phyloP scores from a whole-genome alignment of 352 stramenopile species.

The Phytophthora cryptogea region DNA sequence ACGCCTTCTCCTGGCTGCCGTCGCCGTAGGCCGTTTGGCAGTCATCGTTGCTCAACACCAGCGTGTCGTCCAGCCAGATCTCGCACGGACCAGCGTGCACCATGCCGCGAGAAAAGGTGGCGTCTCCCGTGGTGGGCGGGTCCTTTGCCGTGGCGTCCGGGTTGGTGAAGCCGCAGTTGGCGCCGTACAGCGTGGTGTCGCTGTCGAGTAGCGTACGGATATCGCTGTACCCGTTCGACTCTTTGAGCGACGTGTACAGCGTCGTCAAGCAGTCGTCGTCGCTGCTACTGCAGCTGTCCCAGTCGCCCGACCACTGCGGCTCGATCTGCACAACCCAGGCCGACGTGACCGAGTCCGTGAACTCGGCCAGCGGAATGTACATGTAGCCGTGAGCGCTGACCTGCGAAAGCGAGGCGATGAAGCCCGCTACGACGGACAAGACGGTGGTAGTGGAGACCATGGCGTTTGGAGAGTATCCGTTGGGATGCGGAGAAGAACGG shows the following conservation, averaged over 20 bases:
- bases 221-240: constrained; percentile 21
- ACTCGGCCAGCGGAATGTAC: constrained; percentile 39
- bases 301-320: constrained; percentile 29
- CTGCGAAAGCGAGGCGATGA: too few relatives aligned
- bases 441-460: constrained; percentile 28
- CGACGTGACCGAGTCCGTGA: constrained; percentile 28
- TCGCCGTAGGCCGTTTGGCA: constrained; percentile 32
- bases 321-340: constrained; percentile 38
- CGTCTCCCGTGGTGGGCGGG: constrained; percentile 17
- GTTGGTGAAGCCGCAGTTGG: constrained; percentile 33
- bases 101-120: constrained; percentile 32
- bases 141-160: constrained; percentile 29
- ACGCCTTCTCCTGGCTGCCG: constrained; percentile 20
- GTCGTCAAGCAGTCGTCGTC: constrained; percentile 23
- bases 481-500: background rate
- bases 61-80: constrained; percentile 29
- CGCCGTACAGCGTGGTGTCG: constrained; percentile 32
- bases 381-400: constrained; percentile 38
- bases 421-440: constrained; percentile 24
- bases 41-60: constrained; percentile 34
- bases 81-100: constrained; percentile 27
- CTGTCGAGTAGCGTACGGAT: constrained; percentile 32
- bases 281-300: constrained; percentile 27
- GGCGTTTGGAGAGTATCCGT: background rate
- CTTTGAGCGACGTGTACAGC: constrained; percentile 24